Base-by-base conservation (phyloP, 345 rosid species). In the Linum tenue region DNA sequence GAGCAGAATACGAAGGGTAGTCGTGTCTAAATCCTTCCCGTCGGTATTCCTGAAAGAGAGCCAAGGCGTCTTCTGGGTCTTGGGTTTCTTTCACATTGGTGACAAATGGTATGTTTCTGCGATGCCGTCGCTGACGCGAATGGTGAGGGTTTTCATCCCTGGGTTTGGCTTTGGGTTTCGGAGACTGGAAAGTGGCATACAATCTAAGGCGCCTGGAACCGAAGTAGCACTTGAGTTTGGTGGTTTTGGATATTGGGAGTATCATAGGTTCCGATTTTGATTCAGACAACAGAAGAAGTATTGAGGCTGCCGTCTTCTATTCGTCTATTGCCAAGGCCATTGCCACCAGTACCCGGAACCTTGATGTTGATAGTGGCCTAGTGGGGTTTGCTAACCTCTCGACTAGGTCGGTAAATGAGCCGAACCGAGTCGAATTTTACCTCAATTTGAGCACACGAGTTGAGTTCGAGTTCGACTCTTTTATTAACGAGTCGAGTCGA, bases 1-100 rank as follows among this genome's bases (percentile, higher is more conserved):
- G 86, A 41, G 94, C 82, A 59, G 97, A 80, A 64, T 85, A 84
- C 4, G 98, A 90, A 70, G 98, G 84, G 77, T 86, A 92, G 61
- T 86, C 88, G 16, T 88, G 97, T 16, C 77, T 77, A 64, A 78
- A 83, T 36, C 96, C 98, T 78, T 60, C 76, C 62, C 75, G 66
- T 22, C 73, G 82, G 71, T 81, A 75, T 17, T 76, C 79, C 37
- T 85, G 73, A 72, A 87, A 90, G 72, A 92, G 90, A 63, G 90
- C 75, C 56, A 90, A 59, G 0, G 96, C 98, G 64, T 86, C 81
- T 36, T 80, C 84, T 16, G 96, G 75, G 73, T 82, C 78, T 15
- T 63, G 71, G 11, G 70, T 67, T 58, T 77, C 82, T 73, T 89
- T 91, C 72, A 91, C 71, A 56, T 70, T 55, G 37, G 70, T 56